phyloP scores from a whole-genome alignment of 2,329 filamentous ascomycete species.

The Penicillium sp. region DNA sequence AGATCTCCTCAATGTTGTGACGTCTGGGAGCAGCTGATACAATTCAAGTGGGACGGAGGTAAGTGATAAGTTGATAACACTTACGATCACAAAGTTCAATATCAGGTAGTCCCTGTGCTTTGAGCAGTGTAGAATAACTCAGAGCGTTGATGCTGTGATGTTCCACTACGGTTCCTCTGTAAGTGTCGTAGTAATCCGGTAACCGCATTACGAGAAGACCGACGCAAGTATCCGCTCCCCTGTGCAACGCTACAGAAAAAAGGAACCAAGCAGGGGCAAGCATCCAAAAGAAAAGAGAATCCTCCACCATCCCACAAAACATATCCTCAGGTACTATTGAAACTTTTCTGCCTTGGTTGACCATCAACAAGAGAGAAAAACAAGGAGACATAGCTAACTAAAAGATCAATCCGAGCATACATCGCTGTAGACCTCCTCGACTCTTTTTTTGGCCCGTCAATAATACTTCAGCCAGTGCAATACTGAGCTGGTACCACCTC shows the following conservation, averaged over 20 bases:
- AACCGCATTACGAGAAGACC: slow-evolving; percentile 14
- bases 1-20: background rate
- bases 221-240: slow-evolving; percentile 28
- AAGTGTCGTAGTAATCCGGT: background rate
- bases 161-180: no score
- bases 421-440: background rate
- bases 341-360: background rate
- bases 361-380: background rate
- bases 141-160: no score
- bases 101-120: no score
- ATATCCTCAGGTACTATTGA: background rate
- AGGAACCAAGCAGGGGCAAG: slow-evolving; percentile 10
- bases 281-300: slow-evolving; percentile 1
- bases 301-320: background rate
- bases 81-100: no score
- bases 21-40: background rate
- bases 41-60: no score
- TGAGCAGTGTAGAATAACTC: no score
- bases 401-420: background rate
- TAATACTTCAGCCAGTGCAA: no score
- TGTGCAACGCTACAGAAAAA: slow-evolving; percentile 10
- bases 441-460: background rate
- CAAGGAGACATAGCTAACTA: no score
- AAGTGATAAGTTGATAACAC: no score
- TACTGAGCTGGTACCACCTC: background rate